These are phyloP conservation scores for Thermothelomyces thermophilus DNA, from an alignment of 2,329 filamentous ascomycete genomes.

Conservation along the genomic window DNA sequence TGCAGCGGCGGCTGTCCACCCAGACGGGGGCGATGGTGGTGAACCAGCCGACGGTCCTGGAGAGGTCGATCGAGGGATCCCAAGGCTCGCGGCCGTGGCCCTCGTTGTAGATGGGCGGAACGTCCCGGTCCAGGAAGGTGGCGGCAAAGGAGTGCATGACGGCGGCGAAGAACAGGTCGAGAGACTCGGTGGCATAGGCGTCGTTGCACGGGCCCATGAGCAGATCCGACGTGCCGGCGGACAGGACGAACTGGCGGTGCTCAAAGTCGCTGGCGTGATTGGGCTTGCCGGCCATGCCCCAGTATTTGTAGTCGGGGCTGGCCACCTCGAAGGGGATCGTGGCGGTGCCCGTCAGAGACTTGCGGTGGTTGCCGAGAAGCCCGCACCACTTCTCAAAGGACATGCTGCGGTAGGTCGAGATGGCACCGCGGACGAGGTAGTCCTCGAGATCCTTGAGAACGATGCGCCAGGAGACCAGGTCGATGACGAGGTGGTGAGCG, in stretches of 20 bases:
- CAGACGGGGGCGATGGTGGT: conserved; percentile 34
- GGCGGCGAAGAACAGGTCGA: conserved; percentile 34
- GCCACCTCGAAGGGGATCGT: conserved; percentile 10
- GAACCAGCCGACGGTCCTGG: conserved; percentile 38
- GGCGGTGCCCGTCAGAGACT: background rate
- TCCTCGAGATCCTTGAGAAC: conserved; percentile 37
- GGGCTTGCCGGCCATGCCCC: conserved; percentile 4
- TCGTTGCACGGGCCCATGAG: conserved; percentile 26
- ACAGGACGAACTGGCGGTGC: conserved; percentile 32
- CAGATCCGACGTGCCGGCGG: conserved; percentile 28
- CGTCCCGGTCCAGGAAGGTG: conserved; percentile 29
- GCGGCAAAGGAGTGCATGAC: conserved; percentile 30
- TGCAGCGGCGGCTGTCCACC: conserved; percentile 4
- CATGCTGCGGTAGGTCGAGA: conserved; percentile 13
- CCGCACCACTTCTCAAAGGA: conserved; percentile 34
- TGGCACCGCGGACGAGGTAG: conserved; percentile 23
- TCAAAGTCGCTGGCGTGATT: conserved; percentile 18
- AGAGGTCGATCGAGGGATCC: conserved; percentile 28
- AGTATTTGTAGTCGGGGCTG: conserved; percentile 12
- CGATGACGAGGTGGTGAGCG: conserved; percentile 35
- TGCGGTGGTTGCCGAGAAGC: conserved; percentile 29
- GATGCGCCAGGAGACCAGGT: conserved; percentile 40
- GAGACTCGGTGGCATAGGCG: conserved; percentile 28
- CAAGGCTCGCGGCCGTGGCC: conserved; percentile 36
- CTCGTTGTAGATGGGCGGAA: conserved; percentile 34